Evolutionary conservation across 305 asterid species (phyloP).

Genomic region (Caryopteris hybrid): DNA sequence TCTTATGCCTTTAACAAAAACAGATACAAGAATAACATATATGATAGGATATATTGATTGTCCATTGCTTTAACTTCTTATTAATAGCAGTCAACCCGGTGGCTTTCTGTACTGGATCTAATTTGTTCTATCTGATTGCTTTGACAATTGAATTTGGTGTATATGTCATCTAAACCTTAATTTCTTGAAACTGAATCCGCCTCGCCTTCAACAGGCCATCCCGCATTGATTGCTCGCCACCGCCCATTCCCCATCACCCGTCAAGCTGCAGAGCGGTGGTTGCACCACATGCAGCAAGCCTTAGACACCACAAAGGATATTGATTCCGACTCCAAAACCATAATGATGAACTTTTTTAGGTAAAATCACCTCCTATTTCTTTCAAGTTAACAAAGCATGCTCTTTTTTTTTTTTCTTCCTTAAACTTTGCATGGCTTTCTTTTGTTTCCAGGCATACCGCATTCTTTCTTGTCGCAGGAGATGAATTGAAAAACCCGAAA

Average conservation of each 20-base stretch:
- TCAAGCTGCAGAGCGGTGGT: conserved; percentile 94
- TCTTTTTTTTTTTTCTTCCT: neutral
- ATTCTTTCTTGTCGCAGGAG: conserved; percentile 92
- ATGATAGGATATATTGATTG: neutral
- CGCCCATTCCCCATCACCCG: conserved; percentile 90
- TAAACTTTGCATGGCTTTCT: neutral
- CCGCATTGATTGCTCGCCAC: conserved; percentile 93
- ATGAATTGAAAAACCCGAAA: conserved; percentile 66
- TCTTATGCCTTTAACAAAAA: too few relatives aligned
- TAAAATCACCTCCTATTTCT: conserved; percentile 17
- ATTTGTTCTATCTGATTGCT: neutral
- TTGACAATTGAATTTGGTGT: neutral
- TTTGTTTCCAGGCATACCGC: conserved; percentile 72
- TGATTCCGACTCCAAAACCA: conserved; percentile 70
- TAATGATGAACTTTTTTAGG: conserved; percentile 86
- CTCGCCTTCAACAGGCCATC: conserved; percentile 64
- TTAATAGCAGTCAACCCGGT: neutral
- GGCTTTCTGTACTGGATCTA: neutral
- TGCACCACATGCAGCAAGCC: conserved; percentile 92
- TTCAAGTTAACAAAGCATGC: neutral
- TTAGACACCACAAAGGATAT: conserved; percentile 57
- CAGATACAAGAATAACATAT: neutral
- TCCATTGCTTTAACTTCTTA: neutral
- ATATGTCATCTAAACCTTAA: too few relatives aligned
- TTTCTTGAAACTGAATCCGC: neutral